Conservation (phyloP, 441 rosid species). For the Pelargonium myrrhifolium region DNA sequence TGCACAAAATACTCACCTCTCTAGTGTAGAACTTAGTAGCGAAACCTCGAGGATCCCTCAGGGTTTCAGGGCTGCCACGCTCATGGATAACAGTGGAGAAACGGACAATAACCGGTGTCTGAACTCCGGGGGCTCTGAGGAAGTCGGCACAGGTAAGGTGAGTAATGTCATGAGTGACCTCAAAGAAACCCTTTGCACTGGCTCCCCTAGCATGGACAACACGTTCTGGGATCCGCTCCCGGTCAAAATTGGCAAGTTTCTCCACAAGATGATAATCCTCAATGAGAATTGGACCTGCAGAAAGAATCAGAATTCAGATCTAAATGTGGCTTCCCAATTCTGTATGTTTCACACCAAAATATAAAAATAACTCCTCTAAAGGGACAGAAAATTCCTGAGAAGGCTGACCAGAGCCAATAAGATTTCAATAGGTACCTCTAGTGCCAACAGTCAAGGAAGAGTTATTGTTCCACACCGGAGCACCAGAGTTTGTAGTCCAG, state of each 20-base stretch:
- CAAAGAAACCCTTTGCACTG: slow-evolving; percentile 64
- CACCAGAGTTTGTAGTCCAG: slow-evolving; percentile 81
- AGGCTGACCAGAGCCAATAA: background rate
- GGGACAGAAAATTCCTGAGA: background rate
- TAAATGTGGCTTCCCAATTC: slow-evolving; percentile 1
- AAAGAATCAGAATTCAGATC: background rate
- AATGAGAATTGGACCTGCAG: slow-evolving; percentile 75
- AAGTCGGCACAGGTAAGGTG: slow-evolving; percentile 84
- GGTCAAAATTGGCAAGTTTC: slow-evolving; percentile 84
- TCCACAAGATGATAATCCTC: slow-evolving; percentile 94
- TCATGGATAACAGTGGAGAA: slow-evolving; percentile 88
- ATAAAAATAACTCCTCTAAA: background rate
- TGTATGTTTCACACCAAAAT: background rate
- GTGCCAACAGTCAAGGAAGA: slow-evolving; percentile 76
- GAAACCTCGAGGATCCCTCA: slow-evolving; percentile 93
- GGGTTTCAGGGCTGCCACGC: slow-evolving; percentile 92
- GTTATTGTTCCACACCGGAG: slow-evolving; percentile 83
- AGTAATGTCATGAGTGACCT: slow-evolving; percentile 58
- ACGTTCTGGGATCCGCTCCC: slow-evolving; percentile 92
- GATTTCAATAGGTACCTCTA: slow-evolving; percentile 43
- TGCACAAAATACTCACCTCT: slow-evolving; percentile 45
- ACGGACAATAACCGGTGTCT: slow-evolving; percentile 83
- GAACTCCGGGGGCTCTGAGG: slow-evolving; percentile 87
- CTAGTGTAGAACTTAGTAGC: slow-evolving; percentile 95
- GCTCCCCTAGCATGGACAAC: slow-evolving; percentile 98